Conservation (phyloP, 306 rosid genomes). For the Crotalaria pallida region DNA sequence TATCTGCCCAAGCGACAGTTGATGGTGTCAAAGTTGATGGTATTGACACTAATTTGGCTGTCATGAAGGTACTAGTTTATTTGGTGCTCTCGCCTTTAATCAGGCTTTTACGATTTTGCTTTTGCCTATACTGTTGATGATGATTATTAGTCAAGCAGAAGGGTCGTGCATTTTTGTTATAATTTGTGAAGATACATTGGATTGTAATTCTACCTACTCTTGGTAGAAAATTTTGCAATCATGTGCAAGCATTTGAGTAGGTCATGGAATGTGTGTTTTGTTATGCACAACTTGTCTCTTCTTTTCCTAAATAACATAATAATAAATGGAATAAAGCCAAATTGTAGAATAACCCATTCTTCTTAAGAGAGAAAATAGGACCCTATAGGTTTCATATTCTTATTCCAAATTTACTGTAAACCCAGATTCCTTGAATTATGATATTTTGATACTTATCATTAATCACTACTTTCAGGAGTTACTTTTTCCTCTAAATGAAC, state of each 20-base stretch:
- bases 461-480: conserved; percentile 65
- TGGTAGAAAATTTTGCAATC: not conserved
- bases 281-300: not conserved
- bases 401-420: not conserved
- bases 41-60: conserved; percentile 83
- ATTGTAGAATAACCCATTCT: not conserved
- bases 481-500: conserved; percentile 65
- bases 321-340: conserved; percentile 6
- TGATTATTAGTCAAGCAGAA: not conserved
- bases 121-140: not conserved
- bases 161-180: not conserved
- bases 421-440: conserved; percentile 1
- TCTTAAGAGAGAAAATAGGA: not conserved
- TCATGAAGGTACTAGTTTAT: conserved; percentile 74
- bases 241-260: not conserved
- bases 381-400: not conserved
- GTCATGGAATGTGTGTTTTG: conserved; percentile 3
- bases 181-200: not conserved
- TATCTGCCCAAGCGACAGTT: conserved; percentile 79
- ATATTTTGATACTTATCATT: conserved; percentile 19
- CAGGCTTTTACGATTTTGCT: conserved; percentile 1
- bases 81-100: conserved; percentile 1
- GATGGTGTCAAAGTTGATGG: conserved; percentile 98
- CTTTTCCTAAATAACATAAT: not conserved
- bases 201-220: not conserved